Evolutionary conservation across 2,329 filamentous ascomycete species (phyloP), one percentile per base, ranked within the genome.

Genomic region (Biscogniauxia sp.): DNA sequence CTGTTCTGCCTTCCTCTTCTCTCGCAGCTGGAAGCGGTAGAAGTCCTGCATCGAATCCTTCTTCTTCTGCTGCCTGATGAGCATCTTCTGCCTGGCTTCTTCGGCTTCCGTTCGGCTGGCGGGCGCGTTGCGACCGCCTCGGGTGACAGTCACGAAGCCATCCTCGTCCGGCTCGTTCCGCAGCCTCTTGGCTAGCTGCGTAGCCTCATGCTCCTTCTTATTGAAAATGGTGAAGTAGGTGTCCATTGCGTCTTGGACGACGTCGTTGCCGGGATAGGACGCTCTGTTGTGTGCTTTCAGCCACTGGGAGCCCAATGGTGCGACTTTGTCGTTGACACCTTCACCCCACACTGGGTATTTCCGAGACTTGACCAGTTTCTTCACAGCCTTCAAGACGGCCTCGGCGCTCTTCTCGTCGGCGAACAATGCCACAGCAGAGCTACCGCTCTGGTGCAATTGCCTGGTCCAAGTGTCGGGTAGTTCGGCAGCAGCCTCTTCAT

Each of bases 91-190:
- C 65, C 77, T 79, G 58, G 81, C 82, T 67, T 86, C 84, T 71
- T 87, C 84, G 17, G 88, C 86, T 69, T 90, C 92, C 67, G 89
- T 89, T 63, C 87, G 83, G 58, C 88, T 84, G 1, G 91, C 93
- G 1, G 91, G 88, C n/a, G 89, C 90, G 6, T 82, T 82, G 60
- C 89, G 81, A 49, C 91, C 90, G 25, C 93, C 93, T 58, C 91
- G 84, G 1, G 88, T 90, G 23, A 99, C 95, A 3, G 93, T 98
- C 54, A 98, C 84, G 74, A 99, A 99, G 1, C 95, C 95, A 75
- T 99, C 95, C 71, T 92, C 93, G 74, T 99, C 95, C 0, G 94
- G 92, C 70, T 92, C 88, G 67, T 90, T 89, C 62, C 91, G 87
- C 63, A 89, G 79, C 58, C 84, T 79, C 77, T 85, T 87, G 72